Evolutionary conservation across 1,139 yeast species (phyloP).

Genomic region (Kodamaea suecica): DNA sequence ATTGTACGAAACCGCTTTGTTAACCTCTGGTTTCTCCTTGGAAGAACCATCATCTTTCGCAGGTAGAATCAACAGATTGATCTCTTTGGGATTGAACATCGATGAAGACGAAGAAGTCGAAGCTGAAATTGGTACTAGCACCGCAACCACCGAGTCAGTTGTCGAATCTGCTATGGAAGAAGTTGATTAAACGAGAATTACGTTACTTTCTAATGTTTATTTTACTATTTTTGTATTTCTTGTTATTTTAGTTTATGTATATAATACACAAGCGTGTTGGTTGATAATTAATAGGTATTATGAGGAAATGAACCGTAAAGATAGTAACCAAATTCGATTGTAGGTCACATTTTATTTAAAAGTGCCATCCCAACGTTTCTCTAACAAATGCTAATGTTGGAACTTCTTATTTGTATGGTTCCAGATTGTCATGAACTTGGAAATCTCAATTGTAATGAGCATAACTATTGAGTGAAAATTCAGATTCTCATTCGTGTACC

Average conservation of each 20-base stretch:
- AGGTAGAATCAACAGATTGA: slow-evolving; percentile 95
- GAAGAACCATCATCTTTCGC: slow-evolving; percentile 99
- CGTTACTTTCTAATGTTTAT: slow-evolving; percentile 3
- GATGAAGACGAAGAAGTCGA: slow-evolving; percentile 62
- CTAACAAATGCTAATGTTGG: no score
- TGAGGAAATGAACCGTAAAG: no score
- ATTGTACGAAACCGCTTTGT: slow-evolving; percentile 94
- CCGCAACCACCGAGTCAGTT: slow-evolving; percentile 58
- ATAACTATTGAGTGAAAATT: no score
- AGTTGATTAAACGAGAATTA: slow-evolving; percentile 65
- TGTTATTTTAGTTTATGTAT: neutral
- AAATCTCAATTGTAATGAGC: no score
- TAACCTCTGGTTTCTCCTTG: slow-evolving; percentile 97
- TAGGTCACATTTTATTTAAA: no score
- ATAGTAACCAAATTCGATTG: no score
- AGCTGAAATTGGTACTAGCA: slow-evolving; percentile 45
- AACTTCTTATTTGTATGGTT: no score
- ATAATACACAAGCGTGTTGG: slow-evolving; percentile 2
- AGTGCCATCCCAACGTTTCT: no score
- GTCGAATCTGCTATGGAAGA: slow-evolving; percentile 99
- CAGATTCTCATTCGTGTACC: no score
- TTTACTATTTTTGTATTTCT: slow-evolving; percentile 1
- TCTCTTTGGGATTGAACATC: slow-evolving; percentile 95
- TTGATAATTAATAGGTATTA: no score
- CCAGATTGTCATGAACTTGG: no score